Percentiles rank a stretch among this genome's conserved stretches.
phyloP scores from a whole-genome alignment of 208 protist genomes.

The Trypanosoma congolense region DNA sequence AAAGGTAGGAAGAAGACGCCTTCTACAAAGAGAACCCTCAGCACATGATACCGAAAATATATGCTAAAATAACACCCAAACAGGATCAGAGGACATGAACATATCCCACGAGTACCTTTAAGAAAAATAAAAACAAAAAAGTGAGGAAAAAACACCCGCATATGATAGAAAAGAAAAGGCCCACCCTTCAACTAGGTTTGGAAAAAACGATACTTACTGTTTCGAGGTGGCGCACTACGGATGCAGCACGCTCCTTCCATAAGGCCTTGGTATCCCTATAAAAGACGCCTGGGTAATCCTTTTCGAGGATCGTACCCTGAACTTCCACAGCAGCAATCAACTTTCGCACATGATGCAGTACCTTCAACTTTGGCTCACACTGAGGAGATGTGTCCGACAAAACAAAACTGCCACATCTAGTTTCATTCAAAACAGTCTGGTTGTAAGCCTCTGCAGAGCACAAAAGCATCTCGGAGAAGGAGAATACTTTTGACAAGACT shows the following conservation, averaged over 20 bases:
- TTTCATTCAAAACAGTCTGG: not conserved
- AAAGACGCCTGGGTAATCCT: conserved; percentile 52
- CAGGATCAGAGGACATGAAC: no score
- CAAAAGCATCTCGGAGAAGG: conserved; percentile 32
- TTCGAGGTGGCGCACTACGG: conserved; percentile 46
- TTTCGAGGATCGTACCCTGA: conserved; percentile 59
- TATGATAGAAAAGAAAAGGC: no score
- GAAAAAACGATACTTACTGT: conserved; percentile 72
- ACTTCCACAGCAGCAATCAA: conserved; percentile 57
- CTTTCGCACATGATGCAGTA: conserved; percentile 40
- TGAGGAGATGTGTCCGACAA: conserved; percentile 53
- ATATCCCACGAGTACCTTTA: no score
- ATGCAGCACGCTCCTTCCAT: conserved; percentile 31
- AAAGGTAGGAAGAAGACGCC: no score
- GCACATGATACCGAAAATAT: no score
- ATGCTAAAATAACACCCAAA: no score
- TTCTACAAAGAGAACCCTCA: no score
- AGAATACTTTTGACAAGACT: conserved; percentile 13
- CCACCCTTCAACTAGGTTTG: conserved; percentile 20
- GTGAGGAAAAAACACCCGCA: no score
- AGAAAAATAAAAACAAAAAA: no score
- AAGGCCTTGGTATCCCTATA: conserved; percentile 53
- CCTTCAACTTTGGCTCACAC: conserved; percentile 37
- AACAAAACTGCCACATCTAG: conserved; percentile 32
- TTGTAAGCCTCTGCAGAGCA: conserved; percentile 49